Conservation (phyloP, 2,329 filamentous ascomycete species). For the Tolypocladium nubicola region DNA sequence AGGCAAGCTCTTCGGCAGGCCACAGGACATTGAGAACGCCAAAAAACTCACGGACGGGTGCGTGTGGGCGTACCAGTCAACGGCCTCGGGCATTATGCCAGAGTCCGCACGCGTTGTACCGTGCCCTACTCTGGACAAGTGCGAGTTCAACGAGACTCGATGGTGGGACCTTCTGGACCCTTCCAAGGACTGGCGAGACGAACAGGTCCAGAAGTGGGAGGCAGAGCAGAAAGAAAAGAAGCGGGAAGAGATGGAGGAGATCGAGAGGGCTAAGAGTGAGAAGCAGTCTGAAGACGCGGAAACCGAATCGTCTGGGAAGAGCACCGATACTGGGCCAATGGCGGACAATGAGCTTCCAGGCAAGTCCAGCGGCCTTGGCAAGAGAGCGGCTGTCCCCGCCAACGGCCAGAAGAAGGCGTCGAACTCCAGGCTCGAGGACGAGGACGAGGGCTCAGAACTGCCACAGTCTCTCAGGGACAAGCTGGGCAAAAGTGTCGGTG, state of each 20-base stretch:
- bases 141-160: constrained; percentile 38
- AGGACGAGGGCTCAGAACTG: constrained; percentile 17
- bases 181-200: constrained; percentile 28
- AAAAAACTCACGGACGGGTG: constrained; percentile 57
- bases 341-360: background rate
- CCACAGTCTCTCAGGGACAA: constrained; percentile 22
- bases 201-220: constrained; percentile 33
- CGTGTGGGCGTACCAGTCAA: constrained; percentile 57
- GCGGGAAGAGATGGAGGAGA: constrained; percentile 11
- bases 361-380: constrained; percentile 2
- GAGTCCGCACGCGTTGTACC: constrained; percentile 35
- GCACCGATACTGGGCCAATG: background rate
- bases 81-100: constrained; percentile 53
- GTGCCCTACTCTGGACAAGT: constrained; percentile 35
- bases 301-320: background rate
- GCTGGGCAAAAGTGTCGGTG: constrained; percentile 9
- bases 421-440: constrained; percentile 6
- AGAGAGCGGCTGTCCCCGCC: constrained; percentile 8
- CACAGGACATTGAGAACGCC: constrained; percentile 51
- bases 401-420: constrained; percentile 6
- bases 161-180: constrained; percentile 42
- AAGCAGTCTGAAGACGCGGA: background rate
- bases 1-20: constrained; percentile 48
- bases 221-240: constrained; percentile 25
- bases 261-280: background rate